These are phyloP conservation scores for Lasiodiplodia hormozganensis DNA, from an alignment of 2,329 filamentous ascomycete species.

Conservation along the genomic window DNA sequence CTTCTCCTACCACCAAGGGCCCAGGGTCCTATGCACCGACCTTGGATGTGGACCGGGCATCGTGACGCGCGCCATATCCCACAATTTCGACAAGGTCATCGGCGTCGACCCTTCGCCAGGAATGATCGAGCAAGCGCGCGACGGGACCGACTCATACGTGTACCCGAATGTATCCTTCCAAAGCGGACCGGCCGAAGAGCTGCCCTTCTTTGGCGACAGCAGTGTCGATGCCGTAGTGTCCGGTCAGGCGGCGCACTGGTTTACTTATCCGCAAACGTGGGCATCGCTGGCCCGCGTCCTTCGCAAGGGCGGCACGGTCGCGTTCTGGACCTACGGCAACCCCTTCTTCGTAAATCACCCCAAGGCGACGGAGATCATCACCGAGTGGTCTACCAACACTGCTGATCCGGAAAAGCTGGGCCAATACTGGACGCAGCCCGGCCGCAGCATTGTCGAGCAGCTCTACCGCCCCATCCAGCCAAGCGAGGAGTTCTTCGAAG, in stretches of 20 bases:
- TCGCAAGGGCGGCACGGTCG: conserved; percentile 63
- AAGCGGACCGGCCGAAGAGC: conserved; percentile 61
- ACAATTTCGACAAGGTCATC: conserved; percentile 59
- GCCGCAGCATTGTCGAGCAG: conserved; percentile 60
- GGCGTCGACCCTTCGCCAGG: conserved; percentile 64
- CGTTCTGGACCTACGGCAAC: conserved; percentile 72
- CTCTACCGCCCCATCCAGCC: conserved; percentile 55
- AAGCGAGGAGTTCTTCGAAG: conserved; percentile 59
- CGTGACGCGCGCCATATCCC: conserved; percentile 61
- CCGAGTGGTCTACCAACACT: conserved; percentile 61
- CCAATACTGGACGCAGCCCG: conserved; percentile 67
- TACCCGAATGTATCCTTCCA: conserved; percentile 57
- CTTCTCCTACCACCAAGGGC: conserved; percentile 60
- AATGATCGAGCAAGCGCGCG: conserved; percentile 56
- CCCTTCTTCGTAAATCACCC: conserved; percentile 64
- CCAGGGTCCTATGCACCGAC: conserved; percentile 56
- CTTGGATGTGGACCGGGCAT: conserved; percentile 70
- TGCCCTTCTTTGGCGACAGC: conserved; percentile 57
- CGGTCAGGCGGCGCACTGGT: conserved; percentile 71
- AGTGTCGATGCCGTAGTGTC: conserved; percentile 61
- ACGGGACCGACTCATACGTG: conserved; percentile 33
- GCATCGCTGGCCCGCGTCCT: conserved; percentile 62
- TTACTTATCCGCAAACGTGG: conserved; percentile 64
- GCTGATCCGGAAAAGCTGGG: conserved; percentile 60
- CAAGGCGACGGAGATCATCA: conserved; percentile 60